These are phyloP conservation scores for Plasmodium adleri DNA, from an alignment of 169 alveolate species.

Conservation along the genomic window DNA sequence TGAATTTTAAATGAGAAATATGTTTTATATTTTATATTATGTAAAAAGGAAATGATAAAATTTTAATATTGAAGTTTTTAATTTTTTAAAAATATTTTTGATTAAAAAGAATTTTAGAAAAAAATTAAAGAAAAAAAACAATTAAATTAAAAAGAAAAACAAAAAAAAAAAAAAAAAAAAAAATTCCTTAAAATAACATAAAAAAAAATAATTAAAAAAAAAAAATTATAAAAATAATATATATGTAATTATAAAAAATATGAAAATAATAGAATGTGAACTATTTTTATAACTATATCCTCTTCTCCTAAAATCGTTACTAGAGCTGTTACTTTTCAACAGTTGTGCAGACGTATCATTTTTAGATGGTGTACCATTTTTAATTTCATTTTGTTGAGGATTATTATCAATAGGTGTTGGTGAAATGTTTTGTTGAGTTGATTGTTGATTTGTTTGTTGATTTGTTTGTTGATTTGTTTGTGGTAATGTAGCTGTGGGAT, in stretches of 20 bases:
- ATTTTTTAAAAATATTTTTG: neutral
- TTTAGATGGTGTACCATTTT: neutral
- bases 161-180: neutral
- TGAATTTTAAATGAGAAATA: neutral
- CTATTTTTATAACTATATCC: neutral
- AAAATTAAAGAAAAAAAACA: neutral
- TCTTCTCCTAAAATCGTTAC: neutral
- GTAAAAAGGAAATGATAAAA: neutral
- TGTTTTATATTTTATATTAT: neutral
- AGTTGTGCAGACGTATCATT: neutral
- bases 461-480: conserved; percentile 1
- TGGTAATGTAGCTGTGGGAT: neutral
- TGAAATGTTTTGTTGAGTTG: neutral
- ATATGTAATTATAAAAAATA: conserved; percentile 9
- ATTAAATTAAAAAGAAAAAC: neutral
- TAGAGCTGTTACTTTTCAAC: neutral
- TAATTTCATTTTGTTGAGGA: neutral
- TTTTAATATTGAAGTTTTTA: neutral
- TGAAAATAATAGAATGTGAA: conserved; percentile 2
- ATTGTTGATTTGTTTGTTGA: neutral
- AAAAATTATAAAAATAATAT: conserved; percentile 10
- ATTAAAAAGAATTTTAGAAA: neutral
- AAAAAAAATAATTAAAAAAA: neutral
- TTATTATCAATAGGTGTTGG: neutral
- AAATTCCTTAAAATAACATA: neutral